A percentile compares a stretch with the other conserved stretches of the same genome.
Evolutionary conservation across 371 early-diverging fungal genomes (phyloP).

Genomic region (Circinella umbellata): DNA sequence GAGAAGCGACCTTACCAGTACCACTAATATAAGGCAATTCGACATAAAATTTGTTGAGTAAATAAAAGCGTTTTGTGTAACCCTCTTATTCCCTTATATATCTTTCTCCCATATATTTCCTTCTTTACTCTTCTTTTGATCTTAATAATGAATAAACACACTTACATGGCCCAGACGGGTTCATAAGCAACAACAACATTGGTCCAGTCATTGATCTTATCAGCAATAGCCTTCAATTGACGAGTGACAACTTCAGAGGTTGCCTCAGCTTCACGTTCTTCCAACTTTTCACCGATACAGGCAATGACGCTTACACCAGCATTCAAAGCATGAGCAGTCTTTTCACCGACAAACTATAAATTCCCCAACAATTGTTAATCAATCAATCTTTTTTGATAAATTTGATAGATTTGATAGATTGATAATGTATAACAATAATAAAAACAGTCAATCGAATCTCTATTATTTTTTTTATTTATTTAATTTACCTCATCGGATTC

Average conservation of each 20-base stretch:
- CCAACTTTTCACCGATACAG: slow-evolving; percentile 97
- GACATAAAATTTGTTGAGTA: neutral
- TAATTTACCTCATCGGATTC: slow-evolving; percentile 85
- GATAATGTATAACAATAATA: too few relatives aligned
- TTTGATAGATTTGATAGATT: neutral
- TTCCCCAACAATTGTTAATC: slow-evolving; percentile 3
- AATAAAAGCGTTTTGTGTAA: too few relatives aligned
- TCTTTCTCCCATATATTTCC: too few relatives aligned
- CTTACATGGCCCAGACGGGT: slow-evolving; percentile 98
- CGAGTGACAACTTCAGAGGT: slow-evolving; percentile 89
- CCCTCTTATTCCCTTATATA: too few relatives aligned
- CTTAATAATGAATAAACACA: neutral
- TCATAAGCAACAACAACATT: slow-evolving; percentile 99
- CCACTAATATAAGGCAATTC: slow-evolving; percentile 57
- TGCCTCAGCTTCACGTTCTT: slow-evolving; percentile 89
- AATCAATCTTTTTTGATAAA: neutral
- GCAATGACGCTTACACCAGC: slow-evolving; percentile 93
- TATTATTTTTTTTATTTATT: neutral
- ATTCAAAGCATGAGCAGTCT: slow-evolving; percentile 88
- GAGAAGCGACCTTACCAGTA: slow-evolving; percentile 98
- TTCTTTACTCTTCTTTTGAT: neutral
- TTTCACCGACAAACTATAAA: slow-evolving; percentile 73
- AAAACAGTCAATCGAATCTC: too few relatives aligned
- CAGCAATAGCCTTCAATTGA: slow-evolving; percentile 87
- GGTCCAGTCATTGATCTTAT: slow-evolving; percentile 79